Base-by-base conservation (phyloP, 192 early-diverging fungal genomes). In the Spizellomyces punctatus region DNA sequence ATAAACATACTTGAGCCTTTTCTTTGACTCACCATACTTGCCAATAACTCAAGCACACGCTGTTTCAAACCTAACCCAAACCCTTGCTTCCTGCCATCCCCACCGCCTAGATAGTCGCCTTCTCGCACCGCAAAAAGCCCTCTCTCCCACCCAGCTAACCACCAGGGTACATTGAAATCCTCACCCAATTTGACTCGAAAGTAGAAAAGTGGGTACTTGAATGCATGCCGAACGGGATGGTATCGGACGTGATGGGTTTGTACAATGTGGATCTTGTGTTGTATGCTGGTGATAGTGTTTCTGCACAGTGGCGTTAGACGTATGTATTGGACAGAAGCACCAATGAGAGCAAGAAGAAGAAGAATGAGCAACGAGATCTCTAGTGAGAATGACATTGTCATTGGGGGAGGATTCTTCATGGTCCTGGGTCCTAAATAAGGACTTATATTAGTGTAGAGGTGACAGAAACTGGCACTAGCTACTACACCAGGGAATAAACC, bases 201-300 rank as follows among this genome's bases (percentile, higher is more conserved):
- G 73, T 86, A 86, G 45, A 88, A 69, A 12, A 88, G 49, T 5
- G 83, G 79, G 59, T 88, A 88, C 36, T 57, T n/a, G 69, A 88
- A 88, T 7, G 71, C 22, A 70, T 88, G 85, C 1, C 56, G 44
- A 7, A 71, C 69, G 8, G 85, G 85, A 44, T 55, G n/a, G 64
- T 80, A 72, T 12, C 86, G 79, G 6, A 67, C 50, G 67, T 88
- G 86, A 42, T 22, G 56, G 8, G 86, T 88, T 54, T 48, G n/a
- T 22, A 63, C 76, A 43, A 83, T 50, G 69, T 79, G 80, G 6
- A 82, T 16, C 27, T 59, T 64, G 66, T 71, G 76, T 36, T 36
- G 27, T 36, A 36, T 36, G 27, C 27, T 36, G 27, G 27, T 36
- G 27, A 36, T 3, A 36, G 27, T 2, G 27, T 36, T 36, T 3